A percentile compares a stretch with the other conserved stretches of the same genome.
Conservation (phyloP, 768 basidiomycete genomes). For the Solioccasus polychromus region DNA sequence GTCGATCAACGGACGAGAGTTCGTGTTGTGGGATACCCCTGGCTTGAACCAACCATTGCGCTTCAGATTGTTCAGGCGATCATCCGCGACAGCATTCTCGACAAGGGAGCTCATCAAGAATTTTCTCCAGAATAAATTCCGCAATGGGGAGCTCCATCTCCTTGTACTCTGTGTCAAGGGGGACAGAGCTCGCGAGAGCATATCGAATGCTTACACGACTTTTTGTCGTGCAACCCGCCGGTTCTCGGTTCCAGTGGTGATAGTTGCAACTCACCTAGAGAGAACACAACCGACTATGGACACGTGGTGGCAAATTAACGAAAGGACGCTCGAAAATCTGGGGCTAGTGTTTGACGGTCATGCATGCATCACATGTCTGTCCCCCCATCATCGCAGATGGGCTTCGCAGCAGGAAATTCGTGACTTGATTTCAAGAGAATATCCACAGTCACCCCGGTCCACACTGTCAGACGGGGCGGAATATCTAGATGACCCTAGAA, state of each 20-base stretch:
- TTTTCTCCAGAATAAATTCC: slow-evolving; percentile 32
- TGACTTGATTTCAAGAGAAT: slow-evolving; percentile 9
- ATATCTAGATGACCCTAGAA: slow-evolving; percentile 1
- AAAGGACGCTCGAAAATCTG: slow-evolving; percentile 10
- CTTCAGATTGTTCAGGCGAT: slow-evolving; percentile 9
- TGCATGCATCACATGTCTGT: slow-evolving; percentile 27
- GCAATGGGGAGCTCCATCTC: slow-evolving; percentile 17
- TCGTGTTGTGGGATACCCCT: slow-evolving; percentile 33
- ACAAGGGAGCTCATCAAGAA: slow-evolving; percentile 11
- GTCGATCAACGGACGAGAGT: slow-evolving; percentile 12
- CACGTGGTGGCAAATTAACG: slow-evolving; percentile 32
- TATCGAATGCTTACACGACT: slow-evolving; percentile 14
- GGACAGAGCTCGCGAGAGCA: slow-evolving; percentile 11
- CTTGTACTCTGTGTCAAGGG: slow-evolving; percentile 23
- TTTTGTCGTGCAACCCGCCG: slow-evolving; percentile 34
- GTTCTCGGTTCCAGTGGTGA: slow-evolving; percentile 32
- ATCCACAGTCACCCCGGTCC: background rate
- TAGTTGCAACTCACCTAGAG: slow-evolving; percentile 40
- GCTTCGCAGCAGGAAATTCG: slow-evolving; percentile 18
- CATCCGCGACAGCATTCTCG: background rate
- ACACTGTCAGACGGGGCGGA: background rate
- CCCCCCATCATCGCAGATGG: slow-evolving; percentile 14
- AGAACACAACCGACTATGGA: slow-evolving; percentile 28
- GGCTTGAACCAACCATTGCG: slow-evolving; percentile 21
- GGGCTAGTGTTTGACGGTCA: slow-evolving; percentile 28